Evolutionary conservation across 345 rosid genomes (phyloP).

Genomic region (Lumnitzera racemosa): DNA sequence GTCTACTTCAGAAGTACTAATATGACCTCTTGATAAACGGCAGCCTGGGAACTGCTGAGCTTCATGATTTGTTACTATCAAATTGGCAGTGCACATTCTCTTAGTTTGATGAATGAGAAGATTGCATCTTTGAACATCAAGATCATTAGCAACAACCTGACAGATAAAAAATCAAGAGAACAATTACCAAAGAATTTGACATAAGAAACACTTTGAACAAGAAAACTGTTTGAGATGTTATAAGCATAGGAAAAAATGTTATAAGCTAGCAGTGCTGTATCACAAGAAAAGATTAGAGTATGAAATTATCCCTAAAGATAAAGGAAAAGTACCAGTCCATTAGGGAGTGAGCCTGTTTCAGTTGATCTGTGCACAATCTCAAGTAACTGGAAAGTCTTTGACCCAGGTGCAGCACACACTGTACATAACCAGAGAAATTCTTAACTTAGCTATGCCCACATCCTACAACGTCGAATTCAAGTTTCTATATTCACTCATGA

Average conservation of each 20-base stretch:
- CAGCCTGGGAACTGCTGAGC: conserved; percentile 94
- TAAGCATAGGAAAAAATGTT: conserved; percentile 1
- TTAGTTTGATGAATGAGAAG: conserved; percentile 98
- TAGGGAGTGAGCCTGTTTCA: conserved; percentile 58
- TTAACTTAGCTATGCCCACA: not conserved
- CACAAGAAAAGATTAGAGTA: conserved; percentile 1
- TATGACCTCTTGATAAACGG: conserved; percentile 29
- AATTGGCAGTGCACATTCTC: conserved; percentile 93
- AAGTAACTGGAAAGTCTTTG: conserved; percentile 93
- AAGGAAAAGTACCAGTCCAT: conserved; percentile 61
- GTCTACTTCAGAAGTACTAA: conserved; percentile 25
- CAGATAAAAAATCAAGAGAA: conserved; percentile 7
- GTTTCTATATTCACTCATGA: too few species aligned
- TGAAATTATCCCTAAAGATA: not conserved
- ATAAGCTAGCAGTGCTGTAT: not conserved
- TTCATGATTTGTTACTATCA: conserved; percentile 91
- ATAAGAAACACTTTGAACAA: conserved; percentile 3
- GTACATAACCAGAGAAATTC: conserved; percentile 11
- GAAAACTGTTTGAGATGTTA: not conserved
- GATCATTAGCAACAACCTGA: conserved; percentile 92
- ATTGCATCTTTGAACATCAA: conserved; percentile 91
- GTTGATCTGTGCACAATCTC: conserved; percentile 69
- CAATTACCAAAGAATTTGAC: conserved; percentile 8
- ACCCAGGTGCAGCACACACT: conserved; percentile 99
- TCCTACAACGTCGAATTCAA: too few species aligned